A percentile compares a stretch with the other conserved stretches of the same genome.
Conservation (phyloP, 768 basidiomycete species). For the Gymnopilus dilepis region DNA sequence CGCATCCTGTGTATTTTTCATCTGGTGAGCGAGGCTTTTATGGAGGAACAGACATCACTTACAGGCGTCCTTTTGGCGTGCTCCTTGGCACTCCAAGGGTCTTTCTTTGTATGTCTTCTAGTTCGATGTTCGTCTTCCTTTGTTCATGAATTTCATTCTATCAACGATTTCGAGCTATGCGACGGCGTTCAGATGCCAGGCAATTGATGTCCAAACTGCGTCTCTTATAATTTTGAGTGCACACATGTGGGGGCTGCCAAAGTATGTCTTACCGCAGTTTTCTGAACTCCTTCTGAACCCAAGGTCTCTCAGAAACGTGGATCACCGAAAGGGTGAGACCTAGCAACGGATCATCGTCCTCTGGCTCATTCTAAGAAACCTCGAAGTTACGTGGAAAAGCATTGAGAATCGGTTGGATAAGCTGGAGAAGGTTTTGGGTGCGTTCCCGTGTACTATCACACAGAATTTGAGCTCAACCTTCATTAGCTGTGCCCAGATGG, state of each 20-base stretch:
- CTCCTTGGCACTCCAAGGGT: no score
- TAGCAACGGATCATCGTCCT: background rate
- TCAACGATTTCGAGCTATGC: conserved; percentile 40
- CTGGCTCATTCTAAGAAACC: background rate
- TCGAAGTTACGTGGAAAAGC: conserved; percentile 61
- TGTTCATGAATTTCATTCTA: background rate
- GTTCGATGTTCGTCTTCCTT: conserved; percentile 62
- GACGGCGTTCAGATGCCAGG: conserved; percentile 76
- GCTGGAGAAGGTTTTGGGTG: conserved; percentile 60
- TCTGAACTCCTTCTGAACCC: conserved; percentile 8
- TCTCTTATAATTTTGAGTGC: conserved; percentile 66
- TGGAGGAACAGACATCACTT: no score
- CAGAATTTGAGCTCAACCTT: background rate
- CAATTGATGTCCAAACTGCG: conserved; percentile 71
- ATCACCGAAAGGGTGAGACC: conserved; percentile 62
- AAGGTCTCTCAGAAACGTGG: conserved; percentile 55
- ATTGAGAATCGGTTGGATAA: conserved; percentile 65
- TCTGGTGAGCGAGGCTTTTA: no score
- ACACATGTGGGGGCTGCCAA: conserved; percentile 74
- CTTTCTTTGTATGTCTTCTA: no score
- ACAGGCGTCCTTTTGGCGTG: no score
- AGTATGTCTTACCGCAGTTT: conserved; percentile 41
- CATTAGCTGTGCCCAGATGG: conserved; percentile 68
- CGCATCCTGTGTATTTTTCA: no score
- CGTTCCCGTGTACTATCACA: conserved; percentile 29